phyloP scores from a whole-genome alignment of 441 rosid genomes.

The Brassica hybrid region DNA sequence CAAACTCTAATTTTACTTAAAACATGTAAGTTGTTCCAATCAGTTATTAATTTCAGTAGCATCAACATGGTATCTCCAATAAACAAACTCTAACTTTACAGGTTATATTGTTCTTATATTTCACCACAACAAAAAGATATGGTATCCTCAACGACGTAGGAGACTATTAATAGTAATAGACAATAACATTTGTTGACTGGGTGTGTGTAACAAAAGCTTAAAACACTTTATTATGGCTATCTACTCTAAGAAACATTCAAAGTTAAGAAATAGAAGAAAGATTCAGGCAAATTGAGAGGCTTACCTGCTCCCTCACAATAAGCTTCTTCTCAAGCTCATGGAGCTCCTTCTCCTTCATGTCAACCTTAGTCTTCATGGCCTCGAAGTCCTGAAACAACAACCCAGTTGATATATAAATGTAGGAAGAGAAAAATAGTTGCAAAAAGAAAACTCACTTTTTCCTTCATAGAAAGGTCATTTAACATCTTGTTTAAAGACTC shows the following conservation, averaged over 20 bases:
- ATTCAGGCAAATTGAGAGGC: constrained; percentile 32
- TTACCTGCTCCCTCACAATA: constrained; percentile 65
- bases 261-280: background rate
- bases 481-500: constrained; percentile 51
- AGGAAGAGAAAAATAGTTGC: constrained; percentile 16
- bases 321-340: constrained; percentile 22
- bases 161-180: too few relatives aligned
- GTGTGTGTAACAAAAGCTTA: background rate
- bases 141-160: too few relatives aligned
- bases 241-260: background rate
- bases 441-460: constrained; percentile 55
- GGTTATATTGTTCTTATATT: too few relatives aligned
- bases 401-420: constrained; percentile 25
- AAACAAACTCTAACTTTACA: too few relatives aligned
- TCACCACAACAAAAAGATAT: too few relatives aligned
- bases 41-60: background rate
- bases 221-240: background rate
- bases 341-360: constrained; percentile 64
- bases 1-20: background rate
- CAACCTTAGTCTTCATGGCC: constrained; percentile 49
- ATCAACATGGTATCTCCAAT: background rate
- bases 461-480: constrained; percentile 61
- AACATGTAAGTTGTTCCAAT: background rate
- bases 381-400: constrained; percentile 53
- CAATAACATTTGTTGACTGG: too few relatives aligned